Evolutionary conservation across 176 grass and related monocot genomes (phyloP).

Genomic region (Rhynchospora pubera): DNA sequence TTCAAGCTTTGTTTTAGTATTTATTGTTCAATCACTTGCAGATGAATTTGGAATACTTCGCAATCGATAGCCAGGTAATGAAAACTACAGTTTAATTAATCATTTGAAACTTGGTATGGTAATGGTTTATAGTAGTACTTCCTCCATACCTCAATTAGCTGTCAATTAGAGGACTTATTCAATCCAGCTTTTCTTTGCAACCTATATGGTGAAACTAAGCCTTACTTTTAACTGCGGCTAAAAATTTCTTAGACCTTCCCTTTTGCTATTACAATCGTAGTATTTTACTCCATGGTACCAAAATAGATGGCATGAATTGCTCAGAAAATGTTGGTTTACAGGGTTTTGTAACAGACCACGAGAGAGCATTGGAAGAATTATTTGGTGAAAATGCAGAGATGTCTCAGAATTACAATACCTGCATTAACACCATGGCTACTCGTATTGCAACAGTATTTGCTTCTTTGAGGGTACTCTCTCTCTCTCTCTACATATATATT

Average conservation of each 20-base stretch:
- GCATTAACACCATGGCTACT: slow-evolving; percentile 67
- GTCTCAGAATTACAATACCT: slow-evolving; percentile 75
- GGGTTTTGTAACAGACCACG: slow-evolving; percentile 83
- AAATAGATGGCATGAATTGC: slow-evolving; percentile 1
- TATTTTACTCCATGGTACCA: neutral
- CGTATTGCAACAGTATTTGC: slow-evolving; percentile 67
- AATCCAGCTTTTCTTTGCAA: neutral
- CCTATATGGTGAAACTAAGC: slow-evolving; percentile 1
- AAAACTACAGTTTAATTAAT: neutral
- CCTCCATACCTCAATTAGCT: neutral
- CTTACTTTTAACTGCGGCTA: slow-evolving; percentile 5
- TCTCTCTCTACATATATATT: no score
- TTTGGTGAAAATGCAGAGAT: slow-evolving; percentile 69
- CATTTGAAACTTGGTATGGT: neutral
- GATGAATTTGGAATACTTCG: slow-evolving; percentile 87
- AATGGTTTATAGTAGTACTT: neutral
- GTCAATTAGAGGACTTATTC: neutral
- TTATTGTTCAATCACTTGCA: slow-evolving; percentile 34
- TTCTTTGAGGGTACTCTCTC: slow-evolving; percentile 39
- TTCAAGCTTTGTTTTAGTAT: slow-evolving; percentile 26
- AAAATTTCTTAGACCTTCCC: neutral
- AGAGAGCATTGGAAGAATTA: slow-evolving; percentile 80
- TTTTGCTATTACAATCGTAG: neutral
- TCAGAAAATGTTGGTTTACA: slow-evolving; percentile 14
- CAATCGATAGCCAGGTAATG: slow-evolving; percentile 80